phyloP scores from a whole-genome alignment of 208 protist species.

The Leishmania aethiopica region DNA sequence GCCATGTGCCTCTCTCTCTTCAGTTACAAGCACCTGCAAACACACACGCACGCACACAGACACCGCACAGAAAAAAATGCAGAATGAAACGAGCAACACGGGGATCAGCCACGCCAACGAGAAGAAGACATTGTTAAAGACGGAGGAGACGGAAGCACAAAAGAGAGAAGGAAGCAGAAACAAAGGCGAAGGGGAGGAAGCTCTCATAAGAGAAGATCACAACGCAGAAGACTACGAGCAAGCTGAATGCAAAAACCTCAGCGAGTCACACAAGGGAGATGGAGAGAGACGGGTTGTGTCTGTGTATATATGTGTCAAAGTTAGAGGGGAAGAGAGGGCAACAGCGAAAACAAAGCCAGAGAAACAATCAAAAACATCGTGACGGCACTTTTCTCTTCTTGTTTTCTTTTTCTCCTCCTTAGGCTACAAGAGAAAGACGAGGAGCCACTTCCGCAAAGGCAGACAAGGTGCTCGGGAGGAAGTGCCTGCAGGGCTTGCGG shows the following conservation, averaged over 20 bases:
- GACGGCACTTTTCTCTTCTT: neutral
- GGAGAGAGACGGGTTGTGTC: neutral
- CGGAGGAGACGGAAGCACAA: neutral
- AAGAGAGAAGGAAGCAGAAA: neutral
- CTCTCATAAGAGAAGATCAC: neutral
- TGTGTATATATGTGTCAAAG: neutral
- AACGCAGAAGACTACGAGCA: neutral
- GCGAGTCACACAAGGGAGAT: neutral
- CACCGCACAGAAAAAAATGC: neutral
- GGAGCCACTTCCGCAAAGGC: neutral
- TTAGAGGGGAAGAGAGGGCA: slow-evolving; percentile 4
- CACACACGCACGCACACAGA: neutral
- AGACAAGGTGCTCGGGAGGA: neutral
- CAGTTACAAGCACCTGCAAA: neutral
- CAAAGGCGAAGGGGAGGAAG: neutral
- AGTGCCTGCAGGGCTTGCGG: neutral
- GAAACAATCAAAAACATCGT: neutral
- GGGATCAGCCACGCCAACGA: neutral
- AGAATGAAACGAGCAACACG: slow-evolving; percentile 1
- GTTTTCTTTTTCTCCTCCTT: neutral
- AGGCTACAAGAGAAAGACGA: neutral
- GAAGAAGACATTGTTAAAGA: neutral
- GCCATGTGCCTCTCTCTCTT: neutral
- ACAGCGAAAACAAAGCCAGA: neutral
- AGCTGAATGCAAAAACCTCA: neutral